Base-by-base conservation (phyloP, 2,329 filamentous ascomycete genomes). In the Balansia obtecta region DNA sequence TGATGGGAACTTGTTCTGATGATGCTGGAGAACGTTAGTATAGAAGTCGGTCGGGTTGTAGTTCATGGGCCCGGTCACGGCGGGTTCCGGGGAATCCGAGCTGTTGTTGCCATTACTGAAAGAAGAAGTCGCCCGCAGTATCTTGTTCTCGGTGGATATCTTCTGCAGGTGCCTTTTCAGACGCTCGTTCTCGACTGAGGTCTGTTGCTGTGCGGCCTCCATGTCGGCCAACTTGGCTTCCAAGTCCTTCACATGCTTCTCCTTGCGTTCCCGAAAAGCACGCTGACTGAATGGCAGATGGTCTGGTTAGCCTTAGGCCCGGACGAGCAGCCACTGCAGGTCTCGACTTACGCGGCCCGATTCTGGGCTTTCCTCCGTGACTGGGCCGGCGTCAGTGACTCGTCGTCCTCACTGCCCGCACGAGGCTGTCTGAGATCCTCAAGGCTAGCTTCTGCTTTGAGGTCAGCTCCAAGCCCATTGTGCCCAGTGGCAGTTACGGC, bases 251-350 rank as follows among this genome's bases (percentile, higher is more conserved):
- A 97, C 89, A 62, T 95, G 90, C 52, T 83, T 85, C 66, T 97
- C 91, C 68, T 97, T 97, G 58, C 91, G 85, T 68, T 97, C 91
- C 53, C 91, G 88, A 67, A 97, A 97, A 33, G 93, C 91, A 59
- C 91, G 85, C 75, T 97, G 93, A 45, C 91, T 96, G 55, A 30
- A 37, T 16, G n/a, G 27, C 27, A 30, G 32, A 30, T 9, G 9
- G 27, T 27, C n/a, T 15, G 16, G 38, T 52, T 30, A 50, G 13
- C 15, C 15, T 2, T 2, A 48, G n/a, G 20, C 52, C n/a, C 27
- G 44, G 32, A 22, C 45, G n/a, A 13, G 6, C 12, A 9, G 22
- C 12, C 46, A 39, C 4, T 4, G 30, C 22, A 10, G 45, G 12
- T 37, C 4, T 37, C 11, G 11, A 77, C 77, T 56, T 71, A 81